Percentiles rank a stretch among this genome's conserved stretches.
Evolutionary conservation across 2,329 filamentous ascomycete species (phyloP).

Genomic region (Diaporthe helianthi): DNA sequence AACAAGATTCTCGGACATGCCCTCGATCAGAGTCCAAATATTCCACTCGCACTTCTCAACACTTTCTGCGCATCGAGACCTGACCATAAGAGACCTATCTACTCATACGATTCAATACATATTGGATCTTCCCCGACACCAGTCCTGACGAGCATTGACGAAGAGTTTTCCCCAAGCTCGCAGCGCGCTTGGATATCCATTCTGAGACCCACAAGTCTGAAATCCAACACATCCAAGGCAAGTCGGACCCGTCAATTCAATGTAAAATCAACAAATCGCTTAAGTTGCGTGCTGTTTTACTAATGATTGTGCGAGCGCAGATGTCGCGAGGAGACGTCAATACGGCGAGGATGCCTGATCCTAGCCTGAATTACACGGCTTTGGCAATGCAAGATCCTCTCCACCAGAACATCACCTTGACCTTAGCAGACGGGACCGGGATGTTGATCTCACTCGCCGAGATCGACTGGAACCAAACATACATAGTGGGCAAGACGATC

Average conservation of each 20-base stretch:
- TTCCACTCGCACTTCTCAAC: no score
- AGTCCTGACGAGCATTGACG: no score
- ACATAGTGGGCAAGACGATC: constrained; percentile 53
- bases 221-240: not conserved
- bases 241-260: not conserved
- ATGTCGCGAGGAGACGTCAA: not conserved
- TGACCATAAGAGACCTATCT: not conserved
- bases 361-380: not conserved
- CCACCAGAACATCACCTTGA: constrained; percentile 28
- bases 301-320: not conserved
- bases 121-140: not conserved
- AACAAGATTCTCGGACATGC: not conserved
- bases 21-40: not conserved
- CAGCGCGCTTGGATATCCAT: no score
- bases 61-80: not conserved
- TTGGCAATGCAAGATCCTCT: not conserved
- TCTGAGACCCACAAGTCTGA: not conserved
- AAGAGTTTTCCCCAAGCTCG: no score
- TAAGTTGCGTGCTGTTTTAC: not conserved
- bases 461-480: constrained; percentile 45
- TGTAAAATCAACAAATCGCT: no score
- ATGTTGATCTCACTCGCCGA: constrained; percentile 2
- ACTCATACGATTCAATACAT: not conserved
- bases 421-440: not conserved
- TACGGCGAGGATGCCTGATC: not conserved